Evolutionary conservation across 2,329 filamentous ascomycete species (phyloP).

Genomic region (Corynespora cassiicola): DNA sequence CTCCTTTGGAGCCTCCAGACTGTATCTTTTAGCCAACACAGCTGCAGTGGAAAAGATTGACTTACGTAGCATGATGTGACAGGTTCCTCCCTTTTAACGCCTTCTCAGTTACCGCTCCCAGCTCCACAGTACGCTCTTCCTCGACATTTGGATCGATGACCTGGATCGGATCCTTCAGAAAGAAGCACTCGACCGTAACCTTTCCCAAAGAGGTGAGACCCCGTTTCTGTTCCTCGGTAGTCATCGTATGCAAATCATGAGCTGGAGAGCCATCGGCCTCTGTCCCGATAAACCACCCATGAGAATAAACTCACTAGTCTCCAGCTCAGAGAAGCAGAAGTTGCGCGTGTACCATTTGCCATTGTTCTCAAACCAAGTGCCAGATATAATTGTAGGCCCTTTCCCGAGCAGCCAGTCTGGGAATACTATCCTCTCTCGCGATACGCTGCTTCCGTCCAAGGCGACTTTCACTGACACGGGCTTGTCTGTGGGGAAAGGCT

Average conservation of each 20-base stretch:
- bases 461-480: constrained; percentile 16
- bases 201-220: constrained; percentile 14
- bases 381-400: constrained; percentile 7
- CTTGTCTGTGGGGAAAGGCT: constrained; percentile 9
- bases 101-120: constrained; percentile 19
- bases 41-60: not conserved
- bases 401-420: constrained; percentile 8
- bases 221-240: constrained; percentile 5
- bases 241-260: constrained; percentile 5
- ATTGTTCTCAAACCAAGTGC: constrained; percentile 6
- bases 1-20: constrained; percentile 7
- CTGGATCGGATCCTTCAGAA: constrained; percentile 8
- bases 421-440: constrained; percentile 9
- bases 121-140: constrained; percentile 24
- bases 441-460: constrained; percentile 25
- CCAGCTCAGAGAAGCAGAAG: constrained; percentile 20
- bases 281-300: constrained; percentile 1
- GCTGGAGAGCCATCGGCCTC: constrained; percentile 7
- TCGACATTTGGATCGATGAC: not conserved
- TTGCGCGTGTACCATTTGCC: constrained; percentile 8
- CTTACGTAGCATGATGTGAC: constrained; percentile 14
- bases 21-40: constrained; percentile 8
- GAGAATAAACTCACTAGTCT: constrained; percentile 12
- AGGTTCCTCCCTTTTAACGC: constrained; percentile 19
- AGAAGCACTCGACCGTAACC: constrained; percentile 18